These are phyloP conservation scores for Blastobotrys parvus DNA, from an alignment of 805 yeast genomes.

Conservation along the genomic window DNA sequence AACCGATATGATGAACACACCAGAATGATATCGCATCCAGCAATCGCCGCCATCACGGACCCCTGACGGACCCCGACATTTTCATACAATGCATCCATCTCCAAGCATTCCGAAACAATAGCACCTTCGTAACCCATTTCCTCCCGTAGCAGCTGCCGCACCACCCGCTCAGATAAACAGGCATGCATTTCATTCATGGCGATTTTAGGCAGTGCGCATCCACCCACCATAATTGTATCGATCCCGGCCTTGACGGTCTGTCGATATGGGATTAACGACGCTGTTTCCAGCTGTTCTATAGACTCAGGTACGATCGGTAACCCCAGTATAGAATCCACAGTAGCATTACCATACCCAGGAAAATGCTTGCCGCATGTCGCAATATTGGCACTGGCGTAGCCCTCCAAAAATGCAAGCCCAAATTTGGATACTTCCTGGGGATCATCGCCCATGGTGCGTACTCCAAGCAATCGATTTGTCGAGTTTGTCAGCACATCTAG, in stretches of 20 bases:
- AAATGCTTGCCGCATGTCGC: slow-evolving; percentile 54
- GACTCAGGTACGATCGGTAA: slow-evolving; percentile 52
- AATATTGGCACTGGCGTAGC: slow-evolving; percentile 46
- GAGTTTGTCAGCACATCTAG: slow-evolving; percentile 51
- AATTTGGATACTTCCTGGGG: slow-evolving; percentile 48
- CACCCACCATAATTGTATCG: slow-evolving; percentile 53
- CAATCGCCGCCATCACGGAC: slow-evolving; percentile 50
- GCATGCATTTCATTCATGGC: slow-evolving; percentile 57
- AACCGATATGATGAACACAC: slow-evolving; percentile 48
- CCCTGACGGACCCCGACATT: slow-evolving; percentile 64
- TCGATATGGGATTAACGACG: slow-evolving; percentile 44
- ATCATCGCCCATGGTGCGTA: slow-evolving; percentile 54
- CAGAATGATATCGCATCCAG: slow-evolving; percentile 57
- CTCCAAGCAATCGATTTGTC: slow-evolving; percentile 50
- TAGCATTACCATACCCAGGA: slow-evolving; percentile 59
- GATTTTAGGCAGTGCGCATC: slow-evolving; percentile 55
- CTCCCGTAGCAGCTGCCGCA: slow-evolving; percentile 42
- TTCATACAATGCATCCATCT: slow-evolving; percentile 53
- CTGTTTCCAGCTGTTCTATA: slow-evolving; percentile 41
- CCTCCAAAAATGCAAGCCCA: slow-evolving; percentile 45
- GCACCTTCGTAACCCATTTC: slow-evolving; percentile 49
- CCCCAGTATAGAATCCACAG: slow-evolving; percentile 48
- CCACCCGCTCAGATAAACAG: slow-evolving; percentile 46
- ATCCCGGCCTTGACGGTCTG: slow-evolving; percentile 37
- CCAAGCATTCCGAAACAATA: slow-evolving; percentile 52